phyloP scores from a whole-genome alignment of 176 grass and related monocot genomes.

The Juncus effusus region DNA sequence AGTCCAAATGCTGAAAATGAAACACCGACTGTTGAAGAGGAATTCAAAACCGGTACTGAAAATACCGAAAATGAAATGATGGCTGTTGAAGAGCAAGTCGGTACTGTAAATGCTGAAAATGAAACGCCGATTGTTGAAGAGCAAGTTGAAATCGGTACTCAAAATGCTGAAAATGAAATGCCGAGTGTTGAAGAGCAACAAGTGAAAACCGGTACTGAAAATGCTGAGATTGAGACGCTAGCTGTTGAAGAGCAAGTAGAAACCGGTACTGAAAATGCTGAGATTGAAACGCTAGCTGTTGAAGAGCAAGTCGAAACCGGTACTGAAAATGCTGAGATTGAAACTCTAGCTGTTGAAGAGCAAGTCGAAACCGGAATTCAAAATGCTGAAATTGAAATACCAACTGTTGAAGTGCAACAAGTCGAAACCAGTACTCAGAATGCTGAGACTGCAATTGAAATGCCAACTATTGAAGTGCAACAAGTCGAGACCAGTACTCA shows the following conservation, averaged over 20 bases:
- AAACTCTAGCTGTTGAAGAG: constrained; percentile 3
- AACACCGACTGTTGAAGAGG: constrained; percentile 28
- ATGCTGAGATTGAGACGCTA: neutral
- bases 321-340: neutral
- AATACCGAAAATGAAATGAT: too few species aligned
- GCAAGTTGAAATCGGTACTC: constrained; percentile 4
- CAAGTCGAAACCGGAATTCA: neutral
- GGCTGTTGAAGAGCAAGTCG: neutral
- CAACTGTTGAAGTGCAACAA: neutral
- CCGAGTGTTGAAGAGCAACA: neutral
- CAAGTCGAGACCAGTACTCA: neutral
- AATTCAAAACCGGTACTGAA: constrained; percentile 19
- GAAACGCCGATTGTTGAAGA: neutral
- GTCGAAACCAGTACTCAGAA: neutral
- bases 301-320: constrained; percentile 1
- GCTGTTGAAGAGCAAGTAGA: constrained; percentile 1
- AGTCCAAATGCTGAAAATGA: neutral
- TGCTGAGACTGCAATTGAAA: neutral
- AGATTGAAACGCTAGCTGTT: neutral
- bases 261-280: neutral
- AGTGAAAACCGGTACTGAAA: neutral
- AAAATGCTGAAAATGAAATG: constrained; percentile 5
- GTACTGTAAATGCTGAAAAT: constrained; percentile 1
- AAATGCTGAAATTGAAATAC: neutral
- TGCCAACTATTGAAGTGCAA: neutral